Percentiles rank a stretch among this genome's conserved stretches.
Evolutionary conservation across 192 early-diverging fungal genomes (phyloP).

Genomic region (Mycoemilia scoparia): DNA sequence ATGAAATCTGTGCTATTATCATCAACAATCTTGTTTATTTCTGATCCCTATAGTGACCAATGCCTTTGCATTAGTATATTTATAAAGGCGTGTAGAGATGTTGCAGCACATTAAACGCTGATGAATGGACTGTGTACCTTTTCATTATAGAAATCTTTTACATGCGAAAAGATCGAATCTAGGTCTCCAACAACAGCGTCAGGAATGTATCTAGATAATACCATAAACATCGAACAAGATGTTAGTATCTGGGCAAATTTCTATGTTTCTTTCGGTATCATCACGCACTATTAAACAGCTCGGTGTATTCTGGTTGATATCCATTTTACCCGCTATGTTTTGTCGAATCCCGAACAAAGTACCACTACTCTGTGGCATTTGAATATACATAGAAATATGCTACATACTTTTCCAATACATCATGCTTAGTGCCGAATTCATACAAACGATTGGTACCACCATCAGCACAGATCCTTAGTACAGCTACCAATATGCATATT

Average conservation of each 20-base stretch:
- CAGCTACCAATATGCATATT: too few species aligned
- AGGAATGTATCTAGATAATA: slow-evolving; percentile 63
- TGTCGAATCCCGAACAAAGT: slow-evolving; percentile 5
- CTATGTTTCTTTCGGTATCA: too few species aligned
- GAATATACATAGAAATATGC: too few species aligned
- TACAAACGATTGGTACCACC: slow-evolving; percentile 81
- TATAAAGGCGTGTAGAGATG: not conserved
- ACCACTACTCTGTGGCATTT: too few species aligned
- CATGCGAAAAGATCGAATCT: slow-evolving; percentile 51
- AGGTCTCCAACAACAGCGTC: slow-evolving; percentile 70
- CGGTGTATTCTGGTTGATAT: too few species aligned
- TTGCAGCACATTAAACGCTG: not conserved
- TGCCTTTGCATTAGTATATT: not conserved
- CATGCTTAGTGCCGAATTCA: slow-evolving; percentile 31
- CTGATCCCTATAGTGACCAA: slow-evolving; percentile 29
- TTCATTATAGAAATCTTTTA: slow-evolving; percentile 45
- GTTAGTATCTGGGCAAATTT: not conserved
- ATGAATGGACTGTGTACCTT: slow-evolving; percentile 8
- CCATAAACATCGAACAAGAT: too few species aligned
- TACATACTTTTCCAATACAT: slow-evolving; percentile 4
- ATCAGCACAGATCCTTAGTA: slow-evolving; percentile 61
- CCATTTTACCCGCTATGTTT: too few species aligned
- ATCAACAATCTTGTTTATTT: slow-evolving; percentile 79
- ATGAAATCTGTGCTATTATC: slow-evolving; percentile 79
- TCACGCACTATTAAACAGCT: too few species aligned